Percentiles rank a stretch among this genome's conserved stretches.
Evolutionary conservation across 176 grass and related monocot species (phyloP).

Genomic region (Chloris gayana): DNA sequence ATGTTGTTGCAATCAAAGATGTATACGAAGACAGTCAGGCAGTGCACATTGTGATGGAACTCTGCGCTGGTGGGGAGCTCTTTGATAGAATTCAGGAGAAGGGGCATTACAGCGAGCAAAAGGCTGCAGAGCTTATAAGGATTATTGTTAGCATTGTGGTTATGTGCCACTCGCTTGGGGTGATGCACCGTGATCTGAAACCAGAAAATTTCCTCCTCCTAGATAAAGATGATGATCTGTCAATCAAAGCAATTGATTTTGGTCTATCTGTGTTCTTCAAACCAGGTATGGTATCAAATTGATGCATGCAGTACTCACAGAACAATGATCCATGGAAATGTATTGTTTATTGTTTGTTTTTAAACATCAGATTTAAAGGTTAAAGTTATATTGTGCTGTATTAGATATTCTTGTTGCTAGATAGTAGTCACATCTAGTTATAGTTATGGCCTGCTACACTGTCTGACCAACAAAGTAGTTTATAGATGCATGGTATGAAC

Average conservation of each 20-base stretch:
- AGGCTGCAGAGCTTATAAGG: conserved; percentile 85
- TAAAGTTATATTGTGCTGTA: not conserved
- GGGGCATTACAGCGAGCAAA: conserved; percentile 77
- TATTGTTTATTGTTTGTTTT: not conserved
- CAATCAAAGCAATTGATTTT: conserved; percentile 97
- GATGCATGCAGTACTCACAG: too few species aligned
- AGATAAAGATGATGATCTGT: conserved; percentile 77
- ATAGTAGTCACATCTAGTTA: not conserved
- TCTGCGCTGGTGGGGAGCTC: conserved; percentile 84
- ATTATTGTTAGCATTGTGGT: conserved; percentile 86
- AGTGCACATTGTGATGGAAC: conserved; percentile 95
- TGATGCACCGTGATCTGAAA: conserved; percentile 97
- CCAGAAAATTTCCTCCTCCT: conserved; percentile 91
- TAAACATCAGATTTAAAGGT: conserved; percentile 1
- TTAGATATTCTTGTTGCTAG: conserved; percentile 1
- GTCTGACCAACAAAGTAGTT: not conserved
- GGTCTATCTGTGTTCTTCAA: conserved; percentile 93
- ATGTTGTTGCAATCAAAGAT: conserved; percentile 91
- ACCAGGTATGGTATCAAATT: conserved; percentile 53
- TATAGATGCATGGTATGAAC: not conserved
- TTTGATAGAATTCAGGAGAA: conserved; percentile 79
- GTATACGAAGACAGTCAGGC: conserved; percentile 71
- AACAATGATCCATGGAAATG: not conserved
- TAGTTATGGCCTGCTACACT: conserved; percentile 7
- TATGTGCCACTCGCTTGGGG: conserved; percentile 90